Evolutionary conservation across 202 grass and related monocot species (phyloP), one percentile per base, ranked within the genome.

Genomic region (Zoysia matrella): DNA sequence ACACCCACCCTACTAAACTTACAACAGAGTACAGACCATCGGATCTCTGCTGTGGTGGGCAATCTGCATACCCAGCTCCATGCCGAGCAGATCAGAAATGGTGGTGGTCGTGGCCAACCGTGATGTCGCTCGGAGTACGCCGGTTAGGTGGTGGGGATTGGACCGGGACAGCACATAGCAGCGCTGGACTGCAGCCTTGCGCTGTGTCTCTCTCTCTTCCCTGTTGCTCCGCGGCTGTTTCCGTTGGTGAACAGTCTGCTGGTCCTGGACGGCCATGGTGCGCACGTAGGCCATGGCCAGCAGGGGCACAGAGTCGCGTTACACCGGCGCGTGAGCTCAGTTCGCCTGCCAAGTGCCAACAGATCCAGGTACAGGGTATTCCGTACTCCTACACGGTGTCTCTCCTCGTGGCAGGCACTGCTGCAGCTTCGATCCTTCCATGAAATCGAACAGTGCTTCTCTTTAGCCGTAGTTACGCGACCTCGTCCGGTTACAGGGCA

Each of bases 311-410:
- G 7, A 50, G 49, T 7, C 1, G 49, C 2, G 49, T 22, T 22
- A 12, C 3, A 12, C 12, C 3, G 4, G 1, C 12, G 46, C 41
- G 61, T 5, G 61, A 67, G 61, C 18, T 48, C n/a, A 63, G 3
- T 60, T 67, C 53, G 76, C 71, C 64, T 10, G 63, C 77, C 39
- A 63, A 16, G 55, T 11, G 60, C 76, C 61, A 52, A 11, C 55
- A 72, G 66, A 3, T 65, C 14, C 2, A 9, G 8, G 58, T 49
- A 65, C 64, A 53, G 76, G 61, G 40, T 84, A 53, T 43, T 60
- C 65, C 52, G 65, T 80, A 60, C 77, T 51, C 69, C 40, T 4
- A 1, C 1, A 3, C 13, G 4, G 22, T 22, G 22, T 22, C 22
- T 22, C 22, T 3, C 11, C 41, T 2, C 4, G 11, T 15, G 41